Evolutionary conservation across 164 flowering plant genomes (phyloP), one percentile per base, ranked within the genome.

Genomic region (Brasenia schreberi): DNA sequence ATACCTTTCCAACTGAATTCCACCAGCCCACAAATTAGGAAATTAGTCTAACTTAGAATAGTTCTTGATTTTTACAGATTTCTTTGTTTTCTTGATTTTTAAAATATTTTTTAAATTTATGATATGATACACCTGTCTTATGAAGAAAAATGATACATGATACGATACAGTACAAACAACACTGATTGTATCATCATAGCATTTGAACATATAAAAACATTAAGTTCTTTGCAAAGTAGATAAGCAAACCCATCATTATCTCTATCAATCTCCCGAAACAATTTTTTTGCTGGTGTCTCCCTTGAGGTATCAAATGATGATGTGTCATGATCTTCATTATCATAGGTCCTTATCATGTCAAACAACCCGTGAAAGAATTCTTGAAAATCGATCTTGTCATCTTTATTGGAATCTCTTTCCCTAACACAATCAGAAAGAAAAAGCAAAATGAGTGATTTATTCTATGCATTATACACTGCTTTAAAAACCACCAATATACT

Each of bases 311-410:
- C 80, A 65, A 79, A 72, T 0, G 71, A 83, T 63, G 92, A 76
- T 66, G 85, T 66, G 71, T 83, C 84, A 67, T 85, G 81, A 64
- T 61, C 72, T 68, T 77, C 90, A 68, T 90, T 95, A 63, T 89
- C 87, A 76, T 94, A 89, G 80, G 79, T 84, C 68, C 97, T 80
- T 66, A 94, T 87, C 80, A 87, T 66, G 71, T 94, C 96, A 83
- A 89, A 94, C n/a, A 94, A 82, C 67, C 99, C 97, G 72, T 89
- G 96, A 61, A 88, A 94, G 73, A 94, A 94, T 71, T 94, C 99
- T 62, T 89, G 77, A 68, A 89, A 94, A 76, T 84, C 82, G 12
- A 94, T 69, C 81, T 85, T 89, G 62, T 96, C 97, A 81, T 94
- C 99, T 82, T 76, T 87, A 71, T 94, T 90, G 11, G 88, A 76